Percentiles rank a stretch among this genome's conserved stretches.
Conservation (phyloP, 148 eudicot genomes). For the Diospyros kaki region DNA sequence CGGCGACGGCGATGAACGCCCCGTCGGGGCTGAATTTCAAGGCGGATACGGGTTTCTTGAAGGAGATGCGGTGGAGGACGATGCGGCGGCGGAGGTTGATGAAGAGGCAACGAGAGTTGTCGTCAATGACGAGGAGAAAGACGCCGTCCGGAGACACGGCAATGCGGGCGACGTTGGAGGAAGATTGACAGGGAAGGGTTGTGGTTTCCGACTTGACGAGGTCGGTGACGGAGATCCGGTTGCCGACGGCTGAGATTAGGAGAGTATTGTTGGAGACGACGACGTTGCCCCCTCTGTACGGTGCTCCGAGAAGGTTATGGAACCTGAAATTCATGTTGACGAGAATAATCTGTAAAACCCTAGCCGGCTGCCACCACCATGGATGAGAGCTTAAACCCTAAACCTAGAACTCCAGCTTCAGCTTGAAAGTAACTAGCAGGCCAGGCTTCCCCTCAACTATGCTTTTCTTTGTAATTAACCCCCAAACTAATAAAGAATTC, state of each 20-base stretch:
- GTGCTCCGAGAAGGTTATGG: constrained; percentile 88
- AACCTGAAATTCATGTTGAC: constrained; percentile 79
- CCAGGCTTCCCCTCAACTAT: too few species aligned
- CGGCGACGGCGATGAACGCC: constrained; percentile 57
- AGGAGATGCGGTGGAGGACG: constrained; percentile 74
- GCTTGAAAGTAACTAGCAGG: too few species aligned
- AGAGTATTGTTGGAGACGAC: constrained; percentile 52
- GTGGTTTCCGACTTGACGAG: constrained; percentile 66
- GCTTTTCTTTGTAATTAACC: too few species aligned
- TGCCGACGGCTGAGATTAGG: constrained; percentile 71
- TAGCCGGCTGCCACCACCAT: too few species aligned
- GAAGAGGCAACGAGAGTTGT: constrained; percentile 64
- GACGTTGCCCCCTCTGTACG: constrained; percentile 89
- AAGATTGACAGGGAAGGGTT: constrained; percentile 72
- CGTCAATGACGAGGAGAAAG: constrained; percentile 75
- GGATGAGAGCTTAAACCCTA: too few species aligned
- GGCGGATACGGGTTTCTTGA: constrained; percentile 58
- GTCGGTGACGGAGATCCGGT: constrained; percentile 84
- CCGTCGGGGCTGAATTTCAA: constrained; percentile 75
- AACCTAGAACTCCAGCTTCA: constrained; percentile 5
- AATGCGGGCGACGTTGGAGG: constrained; percentile 63
- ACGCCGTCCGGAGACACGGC: constrained; percentile 79
- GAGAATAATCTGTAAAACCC: constrained; percentile 3
- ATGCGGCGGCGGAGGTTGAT: constrained; percentile 70
- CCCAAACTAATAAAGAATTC: too few species aligned